Percentiles rank a stretch among this genome's conserved stretches.
Evolutionary conservation across 2,329 filamentous ascomycete species (phyloP).

Genomic region (Pseudogymnoascus destructans): DNA sequence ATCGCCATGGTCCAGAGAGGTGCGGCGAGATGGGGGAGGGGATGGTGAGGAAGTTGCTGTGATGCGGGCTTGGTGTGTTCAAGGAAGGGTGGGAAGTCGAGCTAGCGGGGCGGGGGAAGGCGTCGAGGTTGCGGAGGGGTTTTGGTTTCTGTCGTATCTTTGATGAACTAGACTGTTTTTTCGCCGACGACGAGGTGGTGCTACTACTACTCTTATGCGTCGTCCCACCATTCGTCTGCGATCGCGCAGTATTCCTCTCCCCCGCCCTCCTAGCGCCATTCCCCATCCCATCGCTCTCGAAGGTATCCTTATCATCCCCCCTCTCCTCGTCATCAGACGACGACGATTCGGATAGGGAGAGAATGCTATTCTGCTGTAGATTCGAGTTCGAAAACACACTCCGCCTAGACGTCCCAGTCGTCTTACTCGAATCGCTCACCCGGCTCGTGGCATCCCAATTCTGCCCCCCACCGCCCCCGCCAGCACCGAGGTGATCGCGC

Average conservation of each 20-base stretch:
- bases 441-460: conserved; percentile 20
- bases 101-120: neutral
- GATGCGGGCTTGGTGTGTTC: neutral
- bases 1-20: neutral
- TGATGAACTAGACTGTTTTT: neutral
- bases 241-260: neutral
- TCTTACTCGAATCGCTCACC: conserved; percentile 24
- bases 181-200: neutral
- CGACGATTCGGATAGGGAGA: conserved; percentile 20
- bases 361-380: conserved; percentile 23
- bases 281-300: neutral
- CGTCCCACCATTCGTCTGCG: neutral
- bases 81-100: neutral
- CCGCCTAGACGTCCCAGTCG: conserved; percentile 22
- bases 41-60: neutral
- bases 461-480: neutral
- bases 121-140: neutral
- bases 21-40: neutral
- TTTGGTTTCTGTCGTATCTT: neutral
- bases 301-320: neutral
- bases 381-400: conserved; percentile 23
- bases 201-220: too few relatives aligned
- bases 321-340: neutral
- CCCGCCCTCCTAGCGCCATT: neutral
- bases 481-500: neutral